Base-by-base conservation (phyloP, 768 basidiomycete genomes). In the Leucogyrophana mollusca region DNA sequence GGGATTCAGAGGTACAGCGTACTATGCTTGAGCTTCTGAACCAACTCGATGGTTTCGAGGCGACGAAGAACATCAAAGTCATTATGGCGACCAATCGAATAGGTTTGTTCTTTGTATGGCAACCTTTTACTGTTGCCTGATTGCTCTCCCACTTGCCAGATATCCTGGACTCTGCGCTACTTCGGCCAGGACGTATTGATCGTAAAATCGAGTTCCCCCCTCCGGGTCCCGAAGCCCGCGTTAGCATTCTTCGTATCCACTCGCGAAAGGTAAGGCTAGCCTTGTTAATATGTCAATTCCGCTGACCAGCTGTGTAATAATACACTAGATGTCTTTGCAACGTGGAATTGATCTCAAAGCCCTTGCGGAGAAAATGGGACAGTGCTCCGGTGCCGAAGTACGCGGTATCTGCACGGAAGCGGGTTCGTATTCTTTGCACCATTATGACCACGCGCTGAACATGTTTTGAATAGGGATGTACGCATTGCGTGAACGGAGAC, bases 41-140 rank as follows among this genome's bases (percentile, higher is more conserved):
- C 59, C 90, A 94, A 70, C 67, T 94, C 52, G 90, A 94, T 58
- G 90, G 90, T 32, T 93, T 94, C 62, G 90, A 87, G 67, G 73
- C 83, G 25, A 84, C 83, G 18, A 86, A 89, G 72, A 87, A 87
- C 63, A 87, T 89, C 73, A 88, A 88, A 72, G 85, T 87, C 65
- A 87, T 87, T 71, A 96, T 95, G 94, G 94, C 94, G 20, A 97
- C 94, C 38, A 98, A 97, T 70, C 90, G 95, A 59, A 96, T 96
- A 70, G 88, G 87, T 85, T 46, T 25, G 72, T 60, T 33, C 18
- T 20, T 3, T 22, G 9, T 17, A 10, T 24, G 10, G 4, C 43
- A 5, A 27, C 44, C 27, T n/a, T 4, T 34, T 14, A 13, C 16
- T 25, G 40, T 43, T 44, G 23, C 25, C 27, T n/a, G 3, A 22